A percentile compares a stretch with the other conserved stretches of the same genome.
Evolutionary conservation across 768 basidiomycete species (phyloP).

Genomic region (Naematelia encephala): DNA sequence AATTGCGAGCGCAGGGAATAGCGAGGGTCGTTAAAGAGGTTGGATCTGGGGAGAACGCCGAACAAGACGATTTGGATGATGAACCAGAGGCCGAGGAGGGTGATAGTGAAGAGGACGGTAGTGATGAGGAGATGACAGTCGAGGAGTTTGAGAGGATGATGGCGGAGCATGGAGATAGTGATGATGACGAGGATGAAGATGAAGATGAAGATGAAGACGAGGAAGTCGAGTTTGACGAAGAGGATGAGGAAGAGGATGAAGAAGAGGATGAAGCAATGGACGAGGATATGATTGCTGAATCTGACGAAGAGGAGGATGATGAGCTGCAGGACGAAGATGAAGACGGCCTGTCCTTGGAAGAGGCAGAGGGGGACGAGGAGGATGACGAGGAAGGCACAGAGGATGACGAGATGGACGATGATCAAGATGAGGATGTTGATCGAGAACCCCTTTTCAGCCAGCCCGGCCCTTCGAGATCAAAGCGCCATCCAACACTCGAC

Average conservation of each 20-base stretch:
- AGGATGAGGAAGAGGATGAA: constrained; percentile 43
- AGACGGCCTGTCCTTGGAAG: constrained; percentile 34
- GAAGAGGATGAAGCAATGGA: constrained; percentile 31
- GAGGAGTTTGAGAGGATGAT: constrained; percentile 11
- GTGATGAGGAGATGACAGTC: constrained; percentile 32
- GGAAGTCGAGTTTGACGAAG: constrained; percentile 30
- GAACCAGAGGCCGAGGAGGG: constrained; percentile 43
- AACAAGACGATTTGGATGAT: constrained; percentile 45
- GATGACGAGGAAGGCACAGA: constrained; percentile 37
- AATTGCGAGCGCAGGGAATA: constrained; percentile 69
- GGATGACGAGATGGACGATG: constrained; percentile 33
- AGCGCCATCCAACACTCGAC: constrained; percentile 61
- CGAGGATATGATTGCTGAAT: constrained; percentile 11
- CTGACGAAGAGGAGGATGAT: constrained; percentile 25
- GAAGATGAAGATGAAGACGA: constrained; percentile 56
- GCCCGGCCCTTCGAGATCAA: constrained; percentile 29
- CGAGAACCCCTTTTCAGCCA: constrained; percentile 39
- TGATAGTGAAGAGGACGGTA: constrained; percentile 20
- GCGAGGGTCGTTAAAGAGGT: constrained; percentile 66
- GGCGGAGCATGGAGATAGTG: constrained; percentile 21
- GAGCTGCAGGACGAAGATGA: constrained; percentile 54
- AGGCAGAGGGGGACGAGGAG: constrained; percentile 28
- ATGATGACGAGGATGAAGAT: constrained; percentile 52
- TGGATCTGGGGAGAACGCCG: constrained; percentile 56
- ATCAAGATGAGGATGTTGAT: constrained; percentile 41